Conservation (phyloP, 192 early-diverging fungal species). For the Entophlyctis luteolus region DNA sequence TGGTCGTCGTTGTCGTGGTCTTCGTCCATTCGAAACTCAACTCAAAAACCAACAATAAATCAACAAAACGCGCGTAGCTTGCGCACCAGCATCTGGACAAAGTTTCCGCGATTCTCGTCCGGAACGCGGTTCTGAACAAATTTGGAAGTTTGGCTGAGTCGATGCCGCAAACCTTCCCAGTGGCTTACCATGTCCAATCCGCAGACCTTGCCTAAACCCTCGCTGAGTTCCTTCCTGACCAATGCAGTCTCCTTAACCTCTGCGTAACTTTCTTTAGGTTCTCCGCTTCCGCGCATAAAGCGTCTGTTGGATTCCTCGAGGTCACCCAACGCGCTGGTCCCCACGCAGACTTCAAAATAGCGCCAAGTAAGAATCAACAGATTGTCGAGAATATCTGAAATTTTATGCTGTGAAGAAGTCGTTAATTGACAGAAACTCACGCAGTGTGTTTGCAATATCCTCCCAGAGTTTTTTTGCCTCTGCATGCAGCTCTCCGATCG, state of each 20-base stretch:
- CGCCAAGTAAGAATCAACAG: slow-evolving; percentile 2
- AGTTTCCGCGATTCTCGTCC: slow-evolving; percentile 15
- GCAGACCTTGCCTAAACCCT: background rate
- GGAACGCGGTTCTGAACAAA: too few relatives aligned
- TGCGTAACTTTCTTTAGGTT: background rate
- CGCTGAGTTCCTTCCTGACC: background rate
- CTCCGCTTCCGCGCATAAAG: background rate
- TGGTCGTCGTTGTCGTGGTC: too few relatives aligned
- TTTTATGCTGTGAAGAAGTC: background rate
- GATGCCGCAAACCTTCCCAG: too few relatives aligned
- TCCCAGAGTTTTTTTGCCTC: slow-evolving; percentile 32
- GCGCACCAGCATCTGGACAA: background rate
- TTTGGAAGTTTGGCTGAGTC: too few relatives aligned
- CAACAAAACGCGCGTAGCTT: slow-evolving; percentile 13
- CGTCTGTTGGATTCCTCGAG: background rate
- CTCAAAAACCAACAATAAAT: slow-evolving; percentile 48
- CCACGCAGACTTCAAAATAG: slow-evolving; percentile 18
- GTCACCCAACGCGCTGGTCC: background rate
- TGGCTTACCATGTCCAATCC: slow-evolving; percentile 14
- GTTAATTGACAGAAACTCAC: background rate
- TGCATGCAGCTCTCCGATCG: slow-evolving; percentile 41
- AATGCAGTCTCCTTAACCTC: background rate
- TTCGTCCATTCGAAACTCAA: slow-evolving; percentile 18
- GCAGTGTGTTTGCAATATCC: slow-evolving; percentile 31
- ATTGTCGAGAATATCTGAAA: slow-evolving; percentile 16